Evolutionary conservation across 305 asterid genomes (phyloP).

Genomic region (Solanum hybrid): DNA sequence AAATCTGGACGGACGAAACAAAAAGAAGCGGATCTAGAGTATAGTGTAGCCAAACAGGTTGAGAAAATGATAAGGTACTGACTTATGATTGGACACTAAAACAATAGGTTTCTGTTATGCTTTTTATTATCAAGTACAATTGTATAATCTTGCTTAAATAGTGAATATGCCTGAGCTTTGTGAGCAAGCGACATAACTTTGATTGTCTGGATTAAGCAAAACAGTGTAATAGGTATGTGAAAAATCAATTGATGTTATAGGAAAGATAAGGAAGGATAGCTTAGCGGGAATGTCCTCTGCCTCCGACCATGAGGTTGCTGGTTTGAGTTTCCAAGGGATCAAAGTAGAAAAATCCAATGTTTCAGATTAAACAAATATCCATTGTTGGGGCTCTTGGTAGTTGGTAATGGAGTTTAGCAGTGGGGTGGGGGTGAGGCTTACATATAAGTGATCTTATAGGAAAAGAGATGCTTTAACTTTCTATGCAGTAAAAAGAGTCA

Average conservation of each 20-base stretch:
- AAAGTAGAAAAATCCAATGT: neutral
- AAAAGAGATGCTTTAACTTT: neutral
- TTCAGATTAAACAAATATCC: neutral
- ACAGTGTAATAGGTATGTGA: neutral
- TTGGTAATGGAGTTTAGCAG: neutral
- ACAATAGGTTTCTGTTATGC: neutral
- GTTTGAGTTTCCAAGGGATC: neutral
- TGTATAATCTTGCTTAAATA: neutral
- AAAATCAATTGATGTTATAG: neutral
- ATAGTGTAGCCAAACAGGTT: conserved; percentile 99
- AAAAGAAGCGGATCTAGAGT: conserved; percentile 97
- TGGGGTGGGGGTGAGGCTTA: neutral
- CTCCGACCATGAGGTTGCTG: neutral
- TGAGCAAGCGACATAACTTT: neutral
- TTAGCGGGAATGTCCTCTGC: neutral
- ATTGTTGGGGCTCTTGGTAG: neutral
- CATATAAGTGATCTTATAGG: neutral
- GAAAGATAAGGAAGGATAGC: neutral
- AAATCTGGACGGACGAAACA: conserved; percentile 94
- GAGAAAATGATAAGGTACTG: conserved; percentile 98
- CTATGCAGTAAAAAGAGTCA: neutral
- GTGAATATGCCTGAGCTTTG: neutral
- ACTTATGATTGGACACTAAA: conserved; percentile 4
- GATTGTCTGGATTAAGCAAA: neutral
- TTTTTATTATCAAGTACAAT: neutral